Base-by-base conservation (phyloP, 2,329 filamentous ascomycete species). In the Claviceps sp. region DNA sequence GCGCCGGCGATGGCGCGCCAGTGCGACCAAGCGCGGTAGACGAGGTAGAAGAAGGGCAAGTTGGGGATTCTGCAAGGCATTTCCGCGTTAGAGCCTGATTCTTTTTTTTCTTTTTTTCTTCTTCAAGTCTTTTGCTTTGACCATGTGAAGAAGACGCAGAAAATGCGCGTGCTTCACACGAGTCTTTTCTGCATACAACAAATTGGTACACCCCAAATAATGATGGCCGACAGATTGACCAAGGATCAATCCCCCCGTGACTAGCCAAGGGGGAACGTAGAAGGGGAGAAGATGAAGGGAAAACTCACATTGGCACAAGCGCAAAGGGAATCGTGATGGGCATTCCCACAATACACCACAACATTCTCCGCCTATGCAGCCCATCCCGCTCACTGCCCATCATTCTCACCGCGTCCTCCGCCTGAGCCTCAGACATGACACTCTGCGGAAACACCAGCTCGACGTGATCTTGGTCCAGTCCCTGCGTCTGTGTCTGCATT, bases 31-130 rank as follows among this genome's bases (percentile, higher is more conserved):
- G 89, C 85, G 57, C 93, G 80, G 71, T 94, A 98, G 18, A 80
- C 81, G 42, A 97, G 78, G 67, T 97, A 98, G 73, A 97, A 97
- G 74, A 97, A 97, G 18, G 93, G 93, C 13, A 98, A 74, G 65
- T 98, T 96, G 38, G 91, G 90, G 56, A 96, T 77, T 56, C 88
- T 94, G 13, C 20, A 7, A 20, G 18, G 7, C 16, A 22, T 18
- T 20, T 20, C 11, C 11, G 4, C 18, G 9, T 22, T 13, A 22
- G 18, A 43, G 9, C 9, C 13, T 11, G 22, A 20, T 16, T 18
- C 44, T 11, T 11, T 34, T n/a, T 5, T 5, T 30, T 3, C 4
- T 14, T 4, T 43, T 24, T 24, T 18, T 13, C 13, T 5, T 24
- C 3, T 24, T 24, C 24, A 24, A 24, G 24, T 24, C 24, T 4